Evolutionary conservation across 352 stramenopile species (phyloP), one percentile per base, ranked within the genome.

Genomic region (Peronospora destructor): DNA sequence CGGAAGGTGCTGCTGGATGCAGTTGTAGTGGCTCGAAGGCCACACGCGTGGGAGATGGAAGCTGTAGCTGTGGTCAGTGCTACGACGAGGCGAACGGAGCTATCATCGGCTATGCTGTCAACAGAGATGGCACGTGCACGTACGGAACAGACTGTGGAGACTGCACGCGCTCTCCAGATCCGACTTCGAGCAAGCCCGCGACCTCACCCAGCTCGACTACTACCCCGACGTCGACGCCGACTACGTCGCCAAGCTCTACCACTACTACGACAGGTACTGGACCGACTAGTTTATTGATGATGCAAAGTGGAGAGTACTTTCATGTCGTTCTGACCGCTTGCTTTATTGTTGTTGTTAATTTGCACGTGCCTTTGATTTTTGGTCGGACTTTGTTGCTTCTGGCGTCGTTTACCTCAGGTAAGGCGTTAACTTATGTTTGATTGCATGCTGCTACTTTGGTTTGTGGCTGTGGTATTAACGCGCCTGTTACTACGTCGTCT

Each of bases 21-120:
- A 55, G 42, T 16, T 82, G 71, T 26, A 61, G n/a, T 14, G 61
- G 65, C 29, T 61, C 50, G 3, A 57, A 57, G 10, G 54, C 40
- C 2, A 45, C 44, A 11, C 53, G 63, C n/a, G 40, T 53, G 4
- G 57, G 61, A 25, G 16, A 37, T 6, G 47, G 38, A 29, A 41
- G 45, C 26, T 82, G 71, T 56, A 61, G 56, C 17, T 82, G 71
- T 50, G 59, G 61, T 11, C 45, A 73, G 38, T 83, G 71, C 57
- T 83, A 76, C 37, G 4, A 19, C 12, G 16, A 62, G 30, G 46
- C 45, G 6, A 51, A 61, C 36, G 63, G 55, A 17, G 42, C 6
- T 4, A 29, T 77, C 28, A 26, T 67, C 11, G 63, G 57, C 35
- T 80, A 69, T 16, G 58, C 53, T 12, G 45, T 71, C 21, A 64